Evolutionary conservation across 257 asterid species (phyloP), one percentile per base, ranked within the genome.

Genomic region (Lithospermum erythrorhizon): DNA sequence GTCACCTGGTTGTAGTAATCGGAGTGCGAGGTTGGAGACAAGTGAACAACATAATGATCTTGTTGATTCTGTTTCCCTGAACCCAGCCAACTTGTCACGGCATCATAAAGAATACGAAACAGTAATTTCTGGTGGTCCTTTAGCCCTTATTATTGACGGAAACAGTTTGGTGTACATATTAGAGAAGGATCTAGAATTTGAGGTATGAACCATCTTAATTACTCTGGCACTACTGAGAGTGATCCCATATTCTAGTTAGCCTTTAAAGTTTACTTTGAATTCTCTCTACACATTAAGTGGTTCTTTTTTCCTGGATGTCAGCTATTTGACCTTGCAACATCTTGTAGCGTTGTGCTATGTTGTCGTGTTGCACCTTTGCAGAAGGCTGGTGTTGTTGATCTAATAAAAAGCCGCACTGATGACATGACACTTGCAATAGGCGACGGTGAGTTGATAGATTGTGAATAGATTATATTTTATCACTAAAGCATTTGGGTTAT

Each of bases 381-480:
- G 78, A 93, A 93, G 79, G 96, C 96, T 81, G 99, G 99, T 69
- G 83, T 89, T 63, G 99, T 93, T 72, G 95, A 89, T 78, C 62
- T 93, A 81, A 83, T 93, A 61, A 93, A 89, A 76, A 79, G 87
- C 58, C 86, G 95, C 61, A 93, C 95, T 25, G 95, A 89, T 79
- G 99, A 89, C 71, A 83, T 93, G 95, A 93, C 99, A 53, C 85
- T 93, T 45, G 99, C 99, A 68, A 86, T 93, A 56, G 99, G 99
- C 55, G 99, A 93, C 68, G 97, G 99, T 93, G 77, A 80, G 96
- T 83, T 58, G 59, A n/a, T n/a, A 60, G 59, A 65, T 65, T 58
- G 58, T 64, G 68, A 60, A 63, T 53, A 62, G 51, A 67, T 62
- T 64, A 23, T 48, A 59, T 51, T 61, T 30, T 70, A 54, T 60